Evolutionary conservation across 176 grass and related monocot genomes (phyloP), one percentile per base, ranked within the genome.

Genomic region (Hsuehochloa calcarea): DNA sequence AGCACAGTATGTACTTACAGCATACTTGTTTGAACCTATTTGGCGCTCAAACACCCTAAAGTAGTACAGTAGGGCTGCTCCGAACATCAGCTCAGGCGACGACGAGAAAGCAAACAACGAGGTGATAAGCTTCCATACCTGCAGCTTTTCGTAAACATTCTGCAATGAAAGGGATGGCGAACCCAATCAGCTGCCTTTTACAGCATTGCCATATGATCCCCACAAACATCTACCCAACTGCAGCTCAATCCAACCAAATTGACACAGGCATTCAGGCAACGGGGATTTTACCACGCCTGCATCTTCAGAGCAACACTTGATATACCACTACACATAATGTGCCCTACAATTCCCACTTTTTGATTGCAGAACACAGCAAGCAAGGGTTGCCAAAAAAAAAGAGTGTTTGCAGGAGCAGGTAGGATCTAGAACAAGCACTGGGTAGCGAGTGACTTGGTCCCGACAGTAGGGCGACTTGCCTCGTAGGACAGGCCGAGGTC

Each of bases 21-120:
- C 75, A 79, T 98, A 93, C 79, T 98, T 98, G 75, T 95, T 98
- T 10, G 93, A 98, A 60, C 96, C 90, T 80, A 98, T 98, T 72
- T 98, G 93, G 19, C 93, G 79, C 68, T 98, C 96, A 15, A 95
- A 98, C 44, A 98, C 93, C 84, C 96, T 87, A 65, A 98, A 98
- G 74, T 98, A 95, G 89, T 98, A 98, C 15, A 98, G 81, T 66
- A 98, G 75, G 63, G 80, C 86, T 2, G 64, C 86, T 82, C 96
- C 93, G 70, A 98, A 98, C 38, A 98, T 93, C 74, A 98, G 85
- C 81, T 98, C 93, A 55, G 93, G 91, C 22, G 90, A 79, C 0
- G 91, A 98, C 6, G 91, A 90, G 77, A 98, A 98, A 59, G 88
- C 88, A 84, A 95, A 90, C 77, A 86, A 5, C 20, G 96, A 95